Percentiles rank a stretch among this genome's conserved stretches.
phyloP scores from a whole-genome alignment of 345 rosid genomes.

The Psidium friedrichsthalianum region DNA sequence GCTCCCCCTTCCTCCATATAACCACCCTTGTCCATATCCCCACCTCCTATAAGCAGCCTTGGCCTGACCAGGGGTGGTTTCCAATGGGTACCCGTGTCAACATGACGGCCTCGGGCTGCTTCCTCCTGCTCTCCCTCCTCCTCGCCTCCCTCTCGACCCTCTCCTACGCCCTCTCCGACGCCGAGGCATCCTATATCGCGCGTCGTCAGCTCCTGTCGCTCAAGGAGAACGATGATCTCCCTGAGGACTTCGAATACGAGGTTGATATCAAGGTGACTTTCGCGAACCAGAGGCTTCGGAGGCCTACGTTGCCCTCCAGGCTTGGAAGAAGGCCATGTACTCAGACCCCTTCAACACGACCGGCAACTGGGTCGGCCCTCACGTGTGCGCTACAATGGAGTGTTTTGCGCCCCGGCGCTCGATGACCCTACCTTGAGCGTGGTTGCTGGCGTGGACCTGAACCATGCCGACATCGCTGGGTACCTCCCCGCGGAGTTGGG shows the following conservation, averaged over 20 bases:
- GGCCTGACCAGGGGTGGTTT: constrained; percentile 54
- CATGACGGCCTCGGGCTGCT: constrained; percentile 45
- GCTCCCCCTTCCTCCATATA: constrained; percentile 4
- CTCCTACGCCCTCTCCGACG: constrained; percentile 36
- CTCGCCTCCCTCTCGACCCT: constrained; percentile 5
- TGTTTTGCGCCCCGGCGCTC: constrained; percentile 53
- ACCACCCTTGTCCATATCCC: not conserved
- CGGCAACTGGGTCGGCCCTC: constrained; percentile 53
- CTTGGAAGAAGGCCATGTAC: constrained; percentile 60
- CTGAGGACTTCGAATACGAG: constrained; percentile 12
- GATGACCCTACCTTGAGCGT: constrained; percentile 42
- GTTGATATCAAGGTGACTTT: constrained; percentile 28
- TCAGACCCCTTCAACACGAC: constrained; percentile 74
- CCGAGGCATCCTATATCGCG: constrained; percentile 45
- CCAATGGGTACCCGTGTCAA: constrained; percentile 23
- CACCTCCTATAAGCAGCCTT: constrained; percentile 51
- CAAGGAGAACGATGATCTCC: constrained; percentile 25
- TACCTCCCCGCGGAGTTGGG: constrained; percentile 65
- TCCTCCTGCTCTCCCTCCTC: constrained; percentile 13
- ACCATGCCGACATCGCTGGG: constrained; percentile 73
- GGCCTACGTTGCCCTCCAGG: constrained; percentile 67
- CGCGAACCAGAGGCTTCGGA: constrained; percentile 42
- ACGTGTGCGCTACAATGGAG: constrained; percentile 67
- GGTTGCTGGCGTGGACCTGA: constrained; percentile 65
- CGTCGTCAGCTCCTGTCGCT: constrained; percentile 56